phyloP scores from a whole-genome alignment of 495 filamentous ascomycete genomes.

The Penicillium tannophilum region DNA sequence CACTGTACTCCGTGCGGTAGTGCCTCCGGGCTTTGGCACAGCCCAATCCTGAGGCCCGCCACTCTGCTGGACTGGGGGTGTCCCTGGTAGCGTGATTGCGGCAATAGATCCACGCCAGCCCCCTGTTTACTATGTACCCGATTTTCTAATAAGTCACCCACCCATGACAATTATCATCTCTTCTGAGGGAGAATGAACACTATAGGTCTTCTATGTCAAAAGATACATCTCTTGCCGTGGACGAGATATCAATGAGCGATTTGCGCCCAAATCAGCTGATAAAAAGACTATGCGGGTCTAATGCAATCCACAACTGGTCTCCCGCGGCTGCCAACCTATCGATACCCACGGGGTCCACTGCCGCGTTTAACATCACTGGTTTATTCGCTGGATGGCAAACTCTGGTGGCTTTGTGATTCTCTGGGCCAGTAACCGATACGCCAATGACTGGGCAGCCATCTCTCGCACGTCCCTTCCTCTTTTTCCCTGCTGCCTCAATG shows the following conservation, averaged over 20 bases:
- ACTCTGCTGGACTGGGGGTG: neutral
- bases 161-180: neutral
- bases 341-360: conserved; percentile 3
- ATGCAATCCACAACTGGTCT: conserved; percentile 27
- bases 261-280: conserved; percentile 38
- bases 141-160: neutral
- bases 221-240: neutral
- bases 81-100: conserved; percentile 9
- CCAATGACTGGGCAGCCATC: conserved; percentile 3
- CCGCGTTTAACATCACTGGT: conserved; percentile 16
- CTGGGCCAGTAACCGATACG: neutral
- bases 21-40: neutral
- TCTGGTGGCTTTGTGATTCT: neutral
- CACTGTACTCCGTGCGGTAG: neutral
- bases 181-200: neutral
- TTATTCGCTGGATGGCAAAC: conserved; percentile 11
- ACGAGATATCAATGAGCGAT: neutral
- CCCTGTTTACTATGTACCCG: neutral
- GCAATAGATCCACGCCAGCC: neutral
- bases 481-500: conserved; percentile 1
- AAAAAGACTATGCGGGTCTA: conserved; percentile 35
- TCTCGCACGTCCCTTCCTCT: conserved; percentile 10
- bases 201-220: neutral
- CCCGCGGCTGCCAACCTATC: conserved; percentile 22
- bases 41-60: neutral